Conservation (phyloP, 768 basidiomycete species). For the Leccinum barrowsii region DNA sequence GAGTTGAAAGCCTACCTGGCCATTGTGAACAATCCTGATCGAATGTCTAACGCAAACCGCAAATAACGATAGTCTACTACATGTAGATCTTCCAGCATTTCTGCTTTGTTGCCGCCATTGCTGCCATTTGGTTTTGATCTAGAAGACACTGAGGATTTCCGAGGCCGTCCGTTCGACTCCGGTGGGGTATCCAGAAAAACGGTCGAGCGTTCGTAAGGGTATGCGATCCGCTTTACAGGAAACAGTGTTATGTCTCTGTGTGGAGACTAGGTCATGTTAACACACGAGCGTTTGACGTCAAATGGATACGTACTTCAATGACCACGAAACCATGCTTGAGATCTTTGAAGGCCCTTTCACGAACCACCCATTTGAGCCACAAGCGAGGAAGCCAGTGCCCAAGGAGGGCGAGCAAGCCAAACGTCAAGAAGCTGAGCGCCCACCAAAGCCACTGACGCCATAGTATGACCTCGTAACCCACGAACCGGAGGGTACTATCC, state of each 20-base stretch:
- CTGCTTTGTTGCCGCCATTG: conserved; percentile 29
- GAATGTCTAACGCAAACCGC: conserved; percentile 82
- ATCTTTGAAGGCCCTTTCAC: conserved; percentile 78
- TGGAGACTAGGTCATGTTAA: conserved; percentile 57
- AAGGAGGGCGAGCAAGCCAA: conserved; percentile 73
- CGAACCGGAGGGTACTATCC: conserved; percentile 81
- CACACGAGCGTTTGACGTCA: conserved; percentile 4
- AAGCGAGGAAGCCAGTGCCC: conserved; percentile 92
- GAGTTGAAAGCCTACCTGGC: conserved; percentile 52
- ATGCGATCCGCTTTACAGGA: conserved; percentile 61
- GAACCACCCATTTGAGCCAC: conserved; percentile 87
- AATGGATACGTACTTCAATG: conserved; percentile 67
- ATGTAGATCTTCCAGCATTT: conserved; percentile 50
- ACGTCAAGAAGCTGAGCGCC: conserved; percentile 56
- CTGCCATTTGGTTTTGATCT: conserved; percentile 32
- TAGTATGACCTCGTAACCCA: conserved; percentile 71
- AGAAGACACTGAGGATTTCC: conserved; percentile 20
- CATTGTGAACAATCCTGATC: conserved; percentile 77
- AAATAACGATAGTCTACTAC: conserved; percentile 91
- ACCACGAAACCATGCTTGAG: conserved; percentile 72
- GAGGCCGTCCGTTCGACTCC: conserved; percentile 27
- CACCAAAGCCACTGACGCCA: conserved; percentile 73
- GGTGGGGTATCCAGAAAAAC: conserved; percentile 56
- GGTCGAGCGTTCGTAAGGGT: conserved; percentile 76
- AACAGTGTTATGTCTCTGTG: conserved; percentile 80